These are phyloP conservation scores for Quercus gilva DNA, from an alignment of 306 rosid species.

Conservation along the genomic window DNA sequence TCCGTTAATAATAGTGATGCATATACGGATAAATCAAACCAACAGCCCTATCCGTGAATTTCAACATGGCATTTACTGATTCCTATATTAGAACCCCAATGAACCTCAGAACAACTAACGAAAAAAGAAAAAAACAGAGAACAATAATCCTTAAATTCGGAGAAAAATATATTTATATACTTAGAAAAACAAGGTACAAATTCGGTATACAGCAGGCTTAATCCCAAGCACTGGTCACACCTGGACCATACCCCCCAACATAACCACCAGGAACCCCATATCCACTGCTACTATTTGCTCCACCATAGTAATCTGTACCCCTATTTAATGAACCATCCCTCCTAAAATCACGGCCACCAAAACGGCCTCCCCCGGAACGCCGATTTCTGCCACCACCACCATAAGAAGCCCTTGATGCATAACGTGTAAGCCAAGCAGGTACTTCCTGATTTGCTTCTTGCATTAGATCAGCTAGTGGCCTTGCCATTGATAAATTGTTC, in stretches of 20 bases:
- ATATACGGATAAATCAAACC: background rate
- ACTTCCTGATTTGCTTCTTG: slow-evolving; percentile 85
- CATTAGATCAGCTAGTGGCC: slow-evolving; percentile 73
- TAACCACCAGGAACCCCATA: slow-evolving; percentile 49
- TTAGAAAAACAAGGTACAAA: slow-evolving; percentile 27
- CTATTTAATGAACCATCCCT: slow-evolving; percentile 45
- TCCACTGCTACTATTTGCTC: slow-evolving; percentile 42
- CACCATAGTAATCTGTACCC: slow-evolving; percentile 55
- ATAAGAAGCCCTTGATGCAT: slow-evolving; percentile 48
- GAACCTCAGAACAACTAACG: background rate
- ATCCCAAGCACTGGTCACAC: slow-evolving; percentile 82
- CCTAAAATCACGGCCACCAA: slow-evolving; percentile 78
- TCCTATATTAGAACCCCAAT: slow-evolving; percentile 7
- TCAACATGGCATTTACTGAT: background rate
- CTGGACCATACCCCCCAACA: slow-evolving; percentile 50
- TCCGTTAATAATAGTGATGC: no score
- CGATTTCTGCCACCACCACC: slow-evolving; percentile 56
- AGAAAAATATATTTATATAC: slow-evolving; percentile 38
- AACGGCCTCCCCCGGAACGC: slow-evolving; percentile 59
- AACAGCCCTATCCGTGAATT: slow-evolving; percentile 4
- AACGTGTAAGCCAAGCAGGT: slow-evolving; percentile 74
- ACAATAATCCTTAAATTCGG: slow-evolving; percentile 26
- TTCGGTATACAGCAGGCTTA: slow-evolving; percentile 25
- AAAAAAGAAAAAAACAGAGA: background rate
- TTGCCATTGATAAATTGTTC: slow-evolving; percentile 52